Conservation (phyloP, 768 basidiomycete species). For the Boletus eberwhitei region DNA sequence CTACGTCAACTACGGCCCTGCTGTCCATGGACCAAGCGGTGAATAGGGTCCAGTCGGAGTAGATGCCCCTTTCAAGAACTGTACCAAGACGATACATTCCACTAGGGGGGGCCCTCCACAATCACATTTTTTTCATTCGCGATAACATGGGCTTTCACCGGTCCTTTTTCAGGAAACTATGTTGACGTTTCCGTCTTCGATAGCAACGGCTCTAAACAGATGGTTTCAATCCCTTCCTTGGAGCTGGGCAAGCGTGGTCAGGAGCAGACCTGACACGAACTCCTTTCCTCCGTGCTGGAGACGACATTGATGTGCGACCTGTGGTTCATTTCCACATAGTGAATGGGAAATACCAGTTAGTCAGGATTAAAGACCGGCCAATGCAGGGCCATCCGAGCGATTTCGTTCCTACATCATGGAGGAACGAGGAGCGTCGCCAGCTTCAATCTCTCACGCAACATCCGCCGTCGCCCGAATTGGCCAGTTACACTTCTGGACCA, state of each 20-base stretch:
- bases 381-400: background rate
- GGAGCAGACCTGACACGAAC: background rate
- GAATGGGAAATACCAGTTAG: background rate
- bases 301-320: background rate
- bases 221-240: conserved; percentile 13
- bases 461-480: background rate
- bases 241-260: conserved; percentile 12
- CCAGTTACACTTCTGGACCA: conserved; percentile 15
- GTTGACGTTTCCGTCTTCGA: background rate
- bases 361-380: background rate
- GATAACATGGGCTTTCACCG: conserved; percentile 5
- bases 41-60: too few relatives aligned
- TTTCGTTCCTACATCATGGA: background rate
- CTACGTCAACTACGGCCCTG: too few relatives aligned
- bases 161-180: background rate
- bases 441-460: background rate
- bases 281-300: background rate
- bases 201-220: background rate
- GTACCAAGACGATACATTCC: conserved; percentile 12
- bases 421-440: background rate
- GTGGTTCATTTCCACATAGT: conserved; percentile 3
- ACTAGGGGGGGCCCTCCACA: conserved; percentile 18
- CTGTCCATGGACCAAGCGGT: too few relatives aligned
- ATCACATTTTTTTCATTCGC: conserved; percentile 11
- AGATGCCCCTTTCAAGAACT: too few relatives aligned